Evolutionary conservation across 2,329 filamentous ascomycete species (phyloP).

Genomic region (Penicillium verrucosum): DNA sequence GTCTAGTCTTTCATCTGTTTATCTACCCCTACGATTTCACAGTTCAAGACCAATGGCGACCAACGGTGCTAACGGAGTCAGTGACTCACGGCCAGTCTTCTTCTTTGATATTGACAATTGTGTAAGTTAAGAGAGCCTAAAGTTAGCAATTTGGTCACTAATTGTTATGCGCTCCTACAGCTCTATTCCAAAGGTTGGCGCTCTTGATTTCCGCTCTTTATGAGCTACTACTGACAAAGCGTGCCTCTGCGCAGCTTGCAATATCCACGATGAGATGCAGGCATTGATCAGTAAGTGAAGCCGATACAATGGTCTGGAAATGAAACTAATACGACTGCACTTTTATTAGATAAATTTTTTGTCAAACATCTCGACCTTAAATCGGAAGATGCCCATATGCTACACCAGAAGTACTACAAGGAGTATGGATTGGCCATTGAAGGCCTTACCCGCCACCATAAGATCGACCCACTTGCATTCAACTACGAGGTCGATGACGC

Average conservation of each 20-base stretch:
- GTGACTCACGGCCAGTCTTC: slow-evolving; percentile 54
- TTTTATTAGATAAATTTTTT: slow-evolving; percentile 55
- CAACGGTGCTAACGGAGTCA: slow-evolving; percentile 17
- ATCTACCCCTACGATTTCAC: not conserved
- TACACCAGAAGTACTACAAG: slow-evolving; percentile 90
- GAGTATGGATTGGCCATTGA: slow-evolving; percentile 97
- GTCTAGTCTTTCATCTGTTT: not conserved
- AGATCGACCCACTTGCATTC: slow-evolving; percentile 93
- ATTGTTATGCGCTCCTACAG: slow-evolving; percentile 32
- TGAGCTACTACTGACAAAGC: slow-evolving; percentile 13
- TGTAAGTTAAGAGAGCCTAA: slow-evolving; percentile 45
- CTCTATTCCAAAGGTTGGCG: slow-evolving; percentile 76
- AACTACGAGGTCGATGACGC: slow-evolving; percentile 94
- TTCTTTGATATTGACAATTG: slow-evolving; percentile 98
- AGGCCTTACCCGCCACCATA: slow-evolving; percentile 86
- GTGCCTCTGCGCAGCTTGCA: slow-evolving; percentile 54
- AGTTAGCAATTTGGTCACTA: not conserved
- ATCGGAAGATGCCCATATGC: slow-evolving; percentile 72
- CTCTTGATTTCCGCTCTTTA: not conserved
- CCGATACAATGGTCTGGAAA: not conserved
- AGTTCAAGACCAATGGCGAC: slow-evolving; percentile 24
- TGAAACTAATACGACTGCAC: not conserved
- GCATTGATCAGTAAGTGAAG: slow-evolving; percentile 62
- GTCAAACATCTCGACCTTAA: slow-evolving; percentile 68
- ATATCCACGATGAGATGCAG: slow-evolving; percentile 86